Percentiles rank a stretch among this genome's conserved stretches.
phyloP scores from a whole-genome alignment of 1,284 basidiomycete species.

The Mycena citricolor region DNA sequence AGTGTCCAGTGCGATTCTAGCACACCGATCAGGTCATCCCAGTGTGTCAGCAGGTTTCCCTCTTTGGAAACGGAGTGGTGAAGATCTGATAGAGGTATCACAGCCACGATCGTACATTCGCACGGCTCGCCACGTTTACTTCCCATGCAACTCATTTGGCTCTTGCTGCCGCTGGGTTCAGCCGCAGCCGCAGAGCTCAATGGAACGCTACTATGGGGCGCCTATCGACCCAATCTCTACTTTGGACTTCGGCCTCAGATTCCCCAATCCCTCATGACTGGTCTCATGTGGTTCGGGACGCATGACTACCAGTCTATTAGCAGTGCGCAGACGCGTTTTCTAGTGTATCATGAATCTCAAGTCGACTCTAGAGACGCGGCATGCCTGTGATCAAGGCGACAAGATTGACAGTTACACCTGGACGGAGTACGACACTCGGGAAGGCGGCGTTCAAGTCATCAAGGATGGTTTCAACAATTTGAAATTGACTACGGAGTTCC shows the following conservation, averaged over 20 bases:
- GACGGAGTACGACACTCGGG: slow-evolving; percentile 83
- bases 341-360: slow-evolving; percentile 1
- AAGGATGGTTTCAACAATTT: slow-evolving; percentile 84
- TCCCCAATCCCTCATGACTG: slow-evolving; percentile 86
- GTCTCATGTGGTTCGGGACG: slow-evolving; percentile 89
- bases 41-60: too few species aligned
- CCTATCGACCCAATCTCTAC: slow-evolving; percentile 90
- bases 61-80: too few species aligned
- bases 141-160: slow-evolving; percentile 17
- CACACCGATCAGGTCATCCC: too few species aligned
- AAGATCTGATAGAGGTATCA: too few species aligned
- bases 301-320: slow-evolving; percentile 73
- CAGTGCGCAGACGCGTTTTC: slow-evolving; percentile 43
- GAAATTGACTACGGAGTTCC: slow-evolving; percentile 78
- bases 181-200: slow-evolving; percentile 34
- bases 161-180: slow-evolving; percentile 18
- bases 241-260: slow-evolving; percentile 86
- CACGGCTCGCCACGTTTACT: slow-evolving; percentile 1
- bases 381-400: slow-evolving; percentile 90
- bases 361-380: slow-evolving; percentile 65
- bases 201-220: slow-evolving; percentile 82
- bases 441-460: slow-evolving; percentile 83
- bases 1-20: too few species aligned
- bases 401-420: slow-evolving; percentile 81
- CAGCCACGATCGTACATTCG: too few species aligned